Evolutionary conservation across 306 rosid species (phyloP).

Genomic region (Gastrolobium villosum): DNA sequence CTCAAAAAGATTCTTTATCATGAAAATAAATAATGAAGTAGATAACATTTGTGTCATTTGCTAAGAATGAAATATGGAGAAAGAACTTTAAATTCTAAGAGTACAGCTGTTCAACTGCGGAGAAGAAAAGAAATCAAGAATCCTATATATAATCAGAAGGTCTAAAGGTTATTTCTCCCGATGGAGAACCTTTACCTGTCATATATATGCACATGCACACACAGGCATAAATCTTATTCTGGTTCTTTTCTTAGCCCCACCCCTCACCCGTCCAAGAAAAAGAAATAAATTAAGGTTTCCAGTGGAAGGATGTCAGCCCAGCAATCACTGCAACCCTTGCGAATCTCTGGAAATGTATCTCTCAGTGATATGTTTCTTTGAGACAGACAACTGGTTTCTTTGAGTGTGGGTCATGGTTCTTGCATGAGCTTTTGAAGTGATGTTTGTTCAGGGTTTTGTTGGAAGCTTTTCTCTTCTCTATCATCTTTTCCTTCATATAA

Average conservation of each 20-base stretch:
- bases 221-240: slow-evolving; percentile 25
- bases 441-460: not conserved
- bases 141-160: slow-evolving; percentile 11
- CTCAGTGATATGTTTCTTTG: not conserved
- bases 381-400: not conserved
- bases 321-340: not conserved
- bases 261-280: not conserved
- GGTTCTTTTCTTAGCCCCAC: not conserved
- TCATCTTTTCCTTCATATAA: not conserved
- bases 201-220: not conserved
- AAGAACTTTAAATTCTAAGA: slow-evolving; percentile 7
- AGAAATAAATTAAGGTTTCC: not conserved
- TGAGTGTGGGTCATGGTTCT: not conserved
- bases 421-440: not conserved
- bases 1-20: slow-evolving; percentile 32
- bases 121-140: slow-evolving; percentile 19
- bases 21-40: slow-evolving; percentile 21
- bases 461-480: not conserved
- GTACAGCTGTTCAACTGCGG: slow-evolving; percentile 7
- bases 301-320: slow-evolving; percentile 1
- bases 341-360: slow-evolving; percentile 7
- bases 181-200: slow-evolving; percentile 19
- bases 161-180: slow-evolving; percentile 3
- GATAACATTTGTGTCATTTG: not conserved
- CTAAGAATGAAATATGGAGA: slow-evolving; percentile 1